A percentile compares a stretch with the other conserved stretches of the same genome.
phyloP scores from a whole-genome alignment of 345 rosid species.

The Hirschfeldia incana region DNA sequence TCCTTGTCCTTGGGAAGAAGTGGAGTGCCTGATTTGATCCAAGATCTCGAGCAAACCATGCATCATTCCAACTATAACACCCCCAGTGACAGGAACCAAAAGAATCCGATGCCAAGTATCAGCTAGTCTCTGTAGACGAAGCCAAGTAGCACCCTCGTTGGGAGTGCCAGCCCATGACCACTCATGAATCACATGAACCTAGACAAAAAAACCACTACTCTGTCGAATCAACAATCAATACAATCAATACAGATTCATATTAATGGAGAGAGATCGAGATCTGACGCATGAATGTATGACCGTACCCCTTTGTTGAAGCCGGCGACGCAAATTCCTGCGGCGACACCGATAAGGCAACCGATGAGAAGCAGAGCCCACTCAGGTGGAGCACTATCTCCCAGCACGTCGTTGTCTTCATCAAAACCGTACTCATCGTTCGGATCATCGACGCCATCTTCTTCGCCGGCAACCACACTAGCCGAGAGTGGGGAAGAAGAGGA shows the following conservation, averaged over 20 bases:
- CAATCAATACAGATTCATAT: not conserved
- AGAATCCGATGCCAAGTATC: conserved; percentile 99
- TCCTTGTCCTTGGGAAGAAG: conserved; percentile 72
- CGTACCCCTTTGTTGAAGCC: conserved; percentile 86
- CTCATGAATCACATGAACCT: conserved; percentile 93
- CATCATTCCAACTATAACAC: conserved; percentile 98
- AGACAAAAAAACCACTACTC: conserved; percentile 30
- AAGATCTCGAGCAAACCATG: conserved; percentile 92
- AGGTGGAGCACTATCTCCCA: conserved; percentile 86
- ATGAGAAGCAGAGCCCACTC: conserved; percentile 94
- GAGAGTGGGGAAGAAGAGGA: conserved; percentile 35
- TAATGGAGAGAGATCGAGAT: conserved; percentile 22
- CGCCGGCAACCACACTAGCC: conserved; percentile 4
- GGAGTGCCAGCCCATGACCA: conserved; percentile 99
- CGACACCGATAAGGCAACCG: conserved; percentile 88
- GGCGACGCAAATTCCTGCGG: conserved; percentile 88
- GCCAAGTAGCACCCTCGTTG: conserved; percentile 94
- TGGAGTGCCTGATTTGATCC: conserved; percentile 77
- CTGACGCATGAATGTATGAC: conserved; percentile 15
- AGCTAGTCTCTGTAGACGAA: conserved; percentile 77
- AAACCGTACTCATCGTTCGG: conserved; percentile 28
- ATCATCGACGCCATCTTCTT: conserved; percentile 20
- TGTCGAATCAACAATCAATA: not conserved
- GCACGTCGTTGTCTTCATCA: conserved; percentile 46
- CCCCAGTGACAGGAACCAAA: conserved; percentile 85